Evolutionary conservation across 805 yeast species (phyloP).

Genomic region (Hanseniaspora vineae): DNA sequence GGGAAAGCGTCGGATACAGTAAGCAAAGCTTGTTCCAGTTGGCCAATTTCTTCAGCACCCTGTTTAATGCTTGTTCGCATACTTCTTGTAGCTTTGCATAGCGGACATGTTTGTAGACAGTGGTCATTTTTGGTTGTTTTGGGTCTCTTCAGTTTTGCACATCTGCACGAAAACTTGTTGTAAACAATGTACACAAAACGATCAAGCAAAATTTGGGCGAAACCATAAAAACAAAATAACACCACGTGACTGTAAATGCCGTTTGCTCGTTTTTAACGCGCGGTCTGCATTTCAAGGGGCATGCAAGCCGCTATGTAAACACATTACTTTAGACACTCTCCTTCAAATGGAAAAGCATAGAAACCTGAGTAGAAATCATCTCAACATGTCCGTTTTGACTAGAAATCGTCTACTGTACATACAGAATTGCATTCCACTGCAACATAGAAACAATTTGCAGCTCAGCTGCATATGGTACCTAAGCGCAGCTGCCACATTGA

Average conservation of each 20-base stretch:
- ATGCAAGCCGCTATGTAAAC: too few species aligned
- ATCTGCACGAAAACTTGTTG: neutral
- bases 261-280: too few species aligned
- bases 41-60: constrained; percentile 34
- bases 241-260: too few species aligned
- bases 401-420: neutral
- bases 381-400: neutral
- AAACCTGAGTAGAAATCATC: neutral
- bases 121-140: neutral
- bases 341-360: too few species aligned
- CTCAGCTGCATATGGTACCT: constrained; percentile 57
- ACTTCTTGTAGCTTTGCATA: constrained; percentile 37
- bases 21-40: constrained; percentile 36
- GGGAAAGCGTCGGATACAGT: constrained; percentile 43
- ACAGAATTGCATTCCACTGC: neutral
- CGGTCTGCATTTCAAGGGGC: too few species aligned
- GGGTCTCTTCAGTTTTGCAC: neutral
- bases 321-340: too few species aligned
- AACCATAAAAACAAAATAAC: too few species aligned
- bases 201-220: too few species aligned
- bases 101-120: constrained; percentile 25
- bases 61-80: constrained; percentile 40
- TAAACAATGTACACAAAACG: neutral
- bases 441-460: constrained; percentile 35
- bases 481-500: constrained; percentile 67